Conservation (phyloP, 2,329 filamentous ascomycete species). For the Apiospora marii region DNA sequence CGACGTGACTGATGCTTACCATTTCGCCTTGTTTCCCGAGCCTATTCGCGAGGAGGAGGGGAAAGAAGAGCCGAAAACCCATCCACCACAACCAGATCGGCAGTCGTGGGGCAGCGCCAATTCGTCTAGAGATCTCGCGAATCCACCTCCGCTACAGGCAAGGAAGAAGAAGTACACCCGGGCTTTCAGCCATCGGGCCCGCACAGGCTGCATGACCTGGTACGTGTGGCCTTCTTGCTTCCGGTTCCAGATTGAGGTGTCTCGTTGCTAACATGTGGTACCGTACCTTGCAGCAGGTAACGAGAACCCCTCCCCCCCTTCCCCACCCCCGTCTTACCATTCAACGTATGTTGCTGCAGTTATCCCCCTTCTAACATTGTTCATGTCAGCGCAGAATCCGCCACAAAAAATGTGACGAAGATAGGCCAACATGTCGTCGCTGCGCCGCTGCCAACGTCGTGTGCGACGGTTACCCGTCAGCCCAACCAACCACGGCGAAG, state of each 20-base stretch:
- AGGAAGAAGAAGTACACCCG: constrained; percentile 17
- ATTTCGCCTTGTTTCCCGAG: background rate
- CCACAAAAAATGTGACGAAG: constrained; percentile 9
- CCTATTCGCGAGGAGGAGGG: constrained; percentile 4
- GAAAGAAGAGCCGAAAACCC: background rate
- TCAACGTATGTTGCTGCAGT: background rate
- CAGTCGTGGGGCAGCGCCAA: background rate
- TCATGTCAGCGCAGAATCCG: background rate
- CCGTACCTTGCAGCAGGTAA: constrained; percentile 16
- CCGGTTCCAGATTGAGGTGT: background rate
- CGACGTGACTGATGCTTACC: background rate
- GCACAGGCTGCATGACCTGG: constrained; percentile 18
- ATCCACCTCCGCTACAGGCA: background rate
- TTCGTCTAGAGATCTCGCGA: background rate
- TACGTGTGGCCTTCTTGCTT: constrained; percentile 11
- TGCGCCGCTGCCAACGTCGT: constrained; percentile 7
- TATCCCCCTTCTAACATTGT: no score
- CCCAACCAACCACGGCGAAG: background rate
- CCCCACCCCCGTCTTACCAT: background rate
- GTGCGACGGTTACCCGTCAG: background rate
- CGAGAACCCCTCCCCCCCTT: background rate
- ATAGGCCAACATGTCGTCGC: constrained; percentile 1
- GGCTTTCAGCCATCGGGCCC: constrained; percentile 1
- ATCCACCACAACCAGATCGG: background rate
- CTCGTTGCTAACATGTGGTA: background rate